Base-by-base conservation (phyloP, 768 basidiomycete genomes). In the Tulasnella sp. region DNA sequence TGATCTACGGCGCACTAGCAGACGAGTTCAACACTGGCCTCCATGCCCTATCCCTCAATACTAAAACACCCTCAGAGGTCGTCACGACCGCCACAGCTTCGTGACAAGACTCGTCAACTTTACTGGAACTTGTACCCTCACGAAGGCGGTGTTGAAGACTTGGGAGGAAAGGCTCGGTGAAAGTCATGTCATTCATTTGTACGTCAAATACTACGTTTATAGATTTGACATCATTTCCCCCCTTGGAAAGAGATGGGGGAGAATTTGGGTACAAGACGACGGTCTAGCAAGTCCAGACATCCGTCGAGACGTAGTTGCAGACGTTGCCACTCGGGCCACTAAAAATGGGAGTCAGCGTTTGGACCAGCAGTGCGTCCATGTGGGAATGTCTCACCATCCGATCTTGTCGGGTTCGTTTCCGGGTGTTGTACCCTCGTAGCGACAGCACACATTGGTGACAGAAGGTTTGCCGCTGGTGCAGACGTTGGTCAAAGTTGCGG, bases 41-140 rank as follows among this genome's bases (percentile, higher is more conserved):
- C 38, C 93, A 95, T 80, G 90, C 93, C 0, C 84, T 95, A 54
- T 91, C 91, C 19, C 83, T 95, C 79, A 88, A 89, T 76, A 92
- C 93, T 19, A 90, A 87, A 83, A 93, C 93, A 11, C 84, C 86
- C 71, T 86, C 87, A 76, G 93, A 89, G 78, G 9, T 40, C 31
- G 73, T 25, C 7, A 1, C 73, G 19, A 37, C 37, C 15, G 68
- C 69, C 14, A 70, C 36, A 39, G 38, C 67, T 12, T 38, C 22
- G 11, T 70, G 17, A 29, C 31, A 39, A 15, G 22, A 29, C 3
- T n/a, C 8, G 49, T 49, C 49, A 68, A n/a, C n/a, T n/a, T n/a
- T n/a, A n/a, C n/a, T n/a, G n/a, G n/a, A n/a, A n/a, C n/a, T n/a
- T n/a, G n/a, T n/a, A n/a, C n/a, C n/a, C n/a, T n/a, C n/a, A 25